Evolutionary conservation across 768 basidiomycete species (phyloP), one percentile per base, ranked within the genome.

Genomic region (Hortiboletus flavorubellus): DNA sequence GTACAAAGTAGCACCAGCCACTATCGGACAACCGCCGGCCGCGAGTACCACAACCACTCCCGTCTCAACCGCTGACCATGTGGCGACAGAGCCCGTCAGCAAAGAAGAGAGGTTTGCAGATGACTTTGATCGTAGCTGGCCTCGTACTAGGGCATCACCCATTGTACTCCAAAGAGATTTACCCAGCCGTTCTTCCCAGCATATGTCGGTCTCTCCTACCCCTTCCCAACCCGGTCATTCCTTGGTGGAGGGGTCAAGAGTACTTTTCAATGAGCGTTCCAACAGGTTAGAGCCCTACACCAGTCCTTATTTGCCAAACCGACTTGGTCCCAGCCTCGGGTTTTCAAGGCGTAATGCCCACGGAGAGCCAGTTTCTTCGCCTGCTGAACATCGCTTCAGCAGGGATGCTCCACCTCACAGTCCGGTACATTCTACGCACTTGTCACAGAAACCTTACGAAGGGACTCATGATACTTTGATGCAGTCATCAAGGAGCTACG

Each of bases 81-180:
- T 54, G 14, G 49, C 61, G 23, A 43, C 42, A 48, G 73, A 68
- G n/a, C 81, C 81, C 34, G 84, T 92, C 12, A 81, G 80, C 59
- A 93, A 94, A 68, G 89, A 89, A 59, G 92, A 97, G 47, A 80
- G 94, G 31, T 95, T 96, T 71, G 85, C 81, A 7, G 93, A 98
- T 61, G 95, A 98, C 71, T 96, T 91, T 67, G 96, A 97, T 74
- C 85, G 96, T 48, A 93, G 92, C 64, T 97, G 93, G 94, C 93
- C 93, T n/a, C 84, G 86, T 49, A 83, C 84, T 35, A 78, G 79
- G 54, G 70, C 75, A 38, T 80, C 80, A 21, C 79, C 81, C 44
- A 64, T 78, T 18, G 54, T 73, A 11, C 70, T 75, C 10, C 72
- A 72, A 16, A 76, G 73, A 51, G 83, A 83, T 43, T 51, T 66